Conservation (phyloP, 495 filamentous ascomycete genomes). For the Letharia lupina region DNA sequence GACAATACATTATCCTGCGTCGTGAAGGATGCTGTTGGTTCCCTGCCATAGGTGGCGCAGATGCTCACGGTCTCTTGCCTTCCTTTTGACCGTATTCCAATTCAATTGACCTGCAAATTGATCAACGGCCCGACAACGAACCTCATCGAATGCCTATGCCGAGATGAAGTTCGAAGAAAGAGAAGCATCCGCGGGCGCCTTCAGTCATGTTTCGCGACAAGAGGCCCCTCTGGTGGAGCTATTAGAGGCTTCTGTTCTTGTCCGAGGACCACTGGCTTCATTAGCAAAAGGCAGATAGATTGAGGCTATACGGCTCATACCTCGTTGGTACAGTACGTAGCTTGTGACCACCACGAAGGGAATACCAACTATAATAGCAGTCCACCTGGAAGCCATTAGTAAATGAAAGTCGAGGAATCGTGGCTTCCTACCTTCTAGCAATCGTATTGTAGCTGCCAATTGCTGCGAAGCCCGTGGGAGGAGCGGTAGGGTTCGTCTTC, state of each 20-base stretch:
- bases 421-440: constrained; percentile 6
- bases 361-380: constrained; percentile 18
- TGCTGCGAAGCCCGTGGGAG: constrained; percentile 10
- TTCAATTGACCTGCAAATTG: not conserved
- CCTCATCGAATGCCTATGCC: not conserved
- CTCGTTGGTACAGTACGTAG: constrained; percentile 19
- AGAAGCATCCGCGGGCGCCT: not conserved
- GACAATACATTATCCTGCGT: too few relatives aligned
- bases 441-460: constrained; percentile 17
- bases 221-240: not conserved
- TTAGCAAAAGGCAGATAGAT: not conserved
- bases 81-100: not conserved
- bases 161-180: not conserved
- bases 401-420: not conserved
- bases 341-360: constrained; percentile 20
- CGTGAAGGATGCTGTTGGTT: too few relatives aligned
- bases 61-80: not conserved
- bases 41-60: not conserved
- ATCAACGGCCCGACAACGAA: not conserved
- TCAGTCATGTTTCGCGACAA: not conserved
- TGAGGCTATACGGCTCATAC: not conserved
- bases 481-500: not conserved
- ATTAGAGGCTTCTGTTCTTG: constrained; percentile 3
- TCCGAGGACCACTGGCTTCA: constrained; percentile 13
- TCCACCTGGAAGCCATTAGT: constrained; percentile 15